These are phyloP conservation scores for Trichosporon sp. DNA, from an alignment of 1,284 basidiomycete species.

Conservation along the genomic window DNA sequence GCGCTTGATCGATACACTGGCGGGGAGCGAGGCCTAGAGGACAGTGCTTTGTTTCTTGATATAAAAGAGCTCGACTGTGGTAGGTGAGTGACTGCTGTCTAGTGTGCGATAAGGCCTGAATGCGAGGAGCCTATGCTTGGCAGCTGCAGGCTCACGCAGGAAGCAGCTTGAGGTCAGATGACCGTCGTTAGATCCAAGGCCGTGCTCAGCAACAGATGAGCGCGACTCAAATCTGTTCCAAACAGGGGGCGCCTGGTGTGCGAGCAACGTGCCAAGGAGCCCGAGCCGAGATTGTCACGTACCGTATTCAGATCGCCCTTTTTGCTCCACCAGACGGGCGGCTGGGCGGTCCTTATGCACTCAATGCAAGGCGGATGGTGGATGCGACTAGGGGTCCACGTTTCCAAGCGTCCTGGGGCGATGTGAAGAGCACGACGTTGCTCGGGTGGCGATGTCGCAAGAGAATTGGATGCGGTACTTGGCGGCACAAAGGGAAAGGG, in stretches of 20 bases:
- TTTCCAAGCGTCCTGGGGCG: neutral
- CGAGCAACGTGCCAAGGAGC: neutral
- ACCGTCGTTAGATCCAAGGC: neutral
- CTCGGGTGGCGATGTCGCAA: neutral
- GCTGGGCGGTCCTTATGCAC: neutral
- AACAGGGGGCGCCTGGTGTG: too few relatives aligned
- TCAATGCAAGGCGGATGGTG: neutral
- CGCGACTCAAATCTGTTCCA: neutral
- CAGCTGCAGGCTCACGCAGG: neutral
- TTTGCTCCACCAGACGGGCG: neutral
- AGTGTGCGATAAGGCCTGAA: neutral
- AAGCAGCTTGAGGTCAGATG: neutral
- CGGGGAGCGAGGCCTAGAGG: too few relatives aligned
- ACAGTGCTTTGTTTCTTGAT: too few relatives aligned
- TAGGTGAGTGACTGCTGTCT: neutral
- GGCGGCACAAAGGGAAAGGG: neutral
- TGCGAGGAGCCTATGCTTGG: neutral
- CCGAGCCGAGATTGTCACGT: neutral
- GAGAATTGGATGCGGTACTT: neutral
- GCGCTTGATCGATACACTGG: neutral
- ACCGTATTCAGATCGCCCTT: conserved; percentile 1
- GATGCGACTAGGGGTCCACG: neutral
- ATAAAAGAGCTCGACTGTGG: neutral
- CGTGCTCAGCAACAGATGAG: neutral
- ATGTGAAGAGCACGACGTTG: neutral